Conservation (phyloP, 805 yeast genomes). For the Teunomyces panamensis region DNA sequence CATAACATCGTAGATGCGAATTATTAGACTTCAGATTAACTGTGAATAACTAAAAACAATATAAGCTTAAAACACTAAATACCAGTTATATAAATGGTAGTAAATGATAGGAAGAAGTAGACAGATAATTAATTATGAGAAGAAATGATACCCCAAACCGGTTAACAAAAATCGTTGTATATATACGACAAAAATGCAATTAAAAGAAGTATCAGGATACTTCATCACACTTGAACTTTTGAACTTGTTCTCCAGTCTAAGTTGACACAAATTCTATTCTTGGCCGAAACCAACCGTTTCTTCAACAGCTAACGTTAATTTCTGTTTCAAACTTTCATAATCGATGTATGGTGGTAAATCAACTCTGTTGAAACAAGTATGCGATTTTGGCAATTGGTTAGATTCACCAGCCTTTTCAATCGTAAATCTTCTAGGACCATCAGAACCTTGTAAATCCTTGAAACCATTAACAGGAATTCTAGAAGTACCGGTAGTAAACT, state of each 20-base stretch:
- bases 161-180: background rate
- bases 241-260: background rate
- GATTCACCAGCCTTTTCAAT: conserved; percentile 97
- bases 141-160: background rate
- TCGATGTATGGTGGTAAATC: conserved; percentile 93
- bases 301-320: conserved; percentile 93
- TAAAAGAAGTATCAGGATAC: background rate
- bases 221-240: background rate
- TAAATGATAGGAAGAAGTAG: conserved; percentile 3
- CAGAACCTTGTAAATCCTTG: conserved; percentile 97
- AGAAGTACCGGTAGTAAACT: conserved; percentile 98
- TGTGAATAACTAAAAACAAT: conserved; percentile 3
- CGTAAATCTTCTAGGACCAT: conserved; percentile 98
- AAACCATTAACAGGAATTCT: conserved; percentile 99
- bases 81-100: background rate
- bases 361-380: conserved; percentile 98
- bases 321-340: conserved; percentile 80
- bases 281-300: conserved; percentile 99
- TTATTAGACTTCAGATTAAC: background rate
- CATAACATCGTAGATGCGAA: no score
- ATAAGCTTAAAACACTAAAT: conserved; percentile 3
- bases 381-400: conserved; percentile 92
- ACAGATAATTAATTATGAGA: background rate
- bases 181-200: background rate
- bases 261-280: conserved; percentile 53